Conservation (phyloP, 2,329 filamentous ascomycete genomes). For the Ceratocystis huliohia region DNA sequence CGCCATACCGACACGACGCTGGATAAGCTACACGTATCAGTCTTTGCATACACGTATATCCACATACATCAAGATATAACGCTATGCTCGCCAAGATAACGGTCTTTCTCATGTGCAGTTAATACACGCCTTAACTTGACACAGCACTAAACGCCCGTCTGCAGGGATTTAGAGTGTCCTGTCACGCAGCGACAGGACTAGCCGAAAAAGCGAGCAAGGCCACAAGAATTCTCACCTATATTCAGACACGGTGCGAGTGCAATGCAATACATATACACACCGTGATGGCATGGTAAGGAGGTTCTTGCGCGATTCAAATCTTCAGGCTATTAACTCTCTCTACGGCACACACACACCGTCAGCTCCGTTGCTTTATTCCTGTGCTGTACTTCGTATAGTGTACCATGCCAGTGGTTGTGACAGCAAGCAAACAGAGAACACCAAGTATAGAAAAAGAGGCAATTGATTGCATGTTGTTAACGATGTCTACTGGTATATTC, state of each 20-base stretch:
- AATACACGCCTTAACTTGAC: neutral
- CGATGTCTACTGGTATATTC: slow-evolving; percentile 36
- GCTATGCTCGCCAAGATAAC: neutral
- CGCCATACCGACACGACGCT: neutral
- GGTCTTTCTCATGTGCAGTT: neutral
- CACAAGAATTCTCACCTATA: too few species aligned
- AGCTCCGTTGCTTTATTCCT: too few species aligned
- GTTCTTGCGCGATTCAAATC: too few species aligned
- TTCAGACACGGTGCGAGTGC: too few species aligned
- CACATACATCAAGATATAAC: neutral
- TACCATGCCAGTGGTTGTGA: too few species aligned
- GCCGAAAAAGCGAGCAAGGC: too few species aligned
- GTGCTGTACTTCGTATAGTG: too few species aligned
- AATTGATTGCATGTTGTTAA: slow-evolving; percentile 17
- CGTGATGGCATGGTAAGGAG: too few species aligned
- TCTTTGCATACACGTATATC: neutral
- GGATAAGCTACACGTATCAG: neutral
- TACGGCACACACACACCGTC: too few species aligned
- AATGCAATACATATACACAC: too few species aligned
- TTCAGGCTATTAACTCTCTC: too few species aligned
- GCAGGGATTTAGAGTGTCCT: neutral
- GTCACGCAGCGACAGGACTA: neutral
- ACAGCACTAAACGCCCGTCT: neutral
- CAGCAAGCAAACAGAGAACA: neutral
- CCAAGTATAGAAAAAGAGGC: neutral